A percentile compares a stretch with the other conserved stretches of the same genome.
phyloP scores from a whole-genome alignment of 2,329 filamentous ascomycete species.

The Juglanconis oblonga region DNA sequence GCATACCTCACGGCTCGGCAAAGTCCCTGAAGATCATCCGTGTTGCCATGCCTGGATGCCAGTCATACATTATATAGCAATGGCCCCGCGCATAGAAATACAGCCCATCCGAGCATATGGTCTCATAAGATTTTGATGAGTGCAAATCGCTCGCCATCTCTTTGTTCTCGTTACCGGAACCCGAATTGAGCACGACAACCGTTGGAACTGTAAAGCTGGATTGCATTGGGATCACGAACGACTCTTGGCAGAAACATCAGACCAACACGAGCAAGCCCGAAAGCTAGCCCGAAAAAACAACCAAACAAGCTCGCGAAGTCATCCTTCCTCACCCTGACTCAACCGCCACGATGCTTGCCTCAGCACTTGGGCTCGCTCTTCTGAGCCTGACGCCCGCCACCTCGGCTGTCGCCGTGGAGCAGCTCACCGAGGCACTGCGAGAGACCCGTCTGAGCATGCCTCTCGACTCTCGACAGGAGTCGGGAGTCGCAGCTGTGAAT shows the following conservation, averaged over 20 bases:
- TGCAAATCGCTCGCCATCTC: no score
- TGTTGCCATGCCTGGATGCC: not conserved
- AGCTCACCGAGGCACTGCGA: not conserved
- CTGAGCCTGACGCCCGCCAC: not conserved
- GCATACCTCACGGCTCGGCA: not conserved
- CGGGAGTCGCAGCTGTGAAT: not conserved
- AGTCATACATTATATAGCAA: no score
- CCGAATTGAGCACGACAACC: no score
- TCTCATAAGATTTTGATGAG: no score
- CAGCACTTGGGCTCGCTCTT: not conserved
- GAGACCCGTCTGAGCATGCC: not conserved
- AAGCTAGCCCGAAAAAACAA: not conserved
- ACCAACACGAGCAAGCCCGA: no score
- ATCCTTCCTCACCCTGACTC: not conserved
- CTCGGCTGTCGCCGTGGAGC: not conserved
- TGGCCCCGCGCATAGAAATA: no score
- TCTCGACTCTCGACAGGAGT: not conserved
- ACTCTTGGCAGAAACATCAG: no score
- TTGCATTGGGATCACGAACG: no score
- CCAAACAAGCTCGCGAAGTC: not conserved
- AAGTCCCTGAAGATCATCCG: no score
- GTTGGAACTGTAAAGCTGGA: no score
- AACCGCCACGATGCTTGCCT: constrained; percentile 2
- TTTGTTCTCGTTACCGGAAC: no score
- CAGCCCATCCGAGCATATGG: no score